Base-by-base conservation (phyloP, 2,329 filamentous ascomycete genomes). In the Arachnomyces sp. region DNA sequence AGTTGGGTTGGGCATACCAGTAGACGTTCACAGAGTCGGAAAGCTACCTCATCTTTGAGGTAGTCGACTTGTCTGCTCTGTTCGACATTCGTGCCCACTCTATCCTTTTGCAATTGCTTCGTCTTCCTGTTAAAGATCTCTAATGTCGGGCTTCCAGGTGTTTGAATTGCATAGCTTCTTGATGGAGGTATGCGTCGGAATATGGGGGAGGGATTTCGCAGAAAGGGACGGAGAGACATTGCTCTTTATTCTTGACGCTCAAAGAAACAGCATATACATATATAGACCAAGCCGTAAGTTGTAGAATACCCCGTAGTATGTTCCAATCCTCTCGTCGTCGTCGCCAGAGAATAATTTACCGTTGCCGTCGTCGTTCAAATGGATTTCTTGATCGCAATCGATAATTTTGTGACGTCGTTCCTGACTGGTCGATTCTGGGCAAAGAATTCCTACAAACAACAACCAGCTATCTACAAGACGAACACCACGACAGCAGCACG, bases 101-200 rank as follows among this genome's bases (percentile, higher is more conserved):
- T 78, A 62, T 96, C 88, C 61, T 87, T 93, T 60, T 98, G 92
- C 36, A 92, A 68, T 72, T 84, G 89, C 72, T 98, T 98, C 15
- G 81, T 78, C 51, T 77, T 76, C 46, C 81, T 77, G 65, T 94
- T 93, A 76, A 98, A 98, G 61, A 98, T 84, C 51, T 95, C 82
- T 51, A 93, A 79, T 29, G 81, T 78, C 17, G 88, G 84, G 31
- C 79, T 77, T 44, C 86, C 84, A 2, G 85, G 73, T 14, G 84
- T 74, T 64, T 88, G 82, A 43, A 85, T 77, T 38, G 90, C 89
- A 65, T 92, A 94, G 42, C 65, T 67, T 43, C 83, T 56, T 25
- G 48, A 42, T 37, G 45, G 41, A 40, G 38, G 40, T 13, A 42
- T 17, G 12, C 50, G 50, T 36, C 48, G 49, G 14, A 49, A 46